These are phyloP conservation scores for Marchantia polymorpha DNA, from an alignment of 225 moss, liverwort and hornwort species.

Conservation along the genomic window DNA sequence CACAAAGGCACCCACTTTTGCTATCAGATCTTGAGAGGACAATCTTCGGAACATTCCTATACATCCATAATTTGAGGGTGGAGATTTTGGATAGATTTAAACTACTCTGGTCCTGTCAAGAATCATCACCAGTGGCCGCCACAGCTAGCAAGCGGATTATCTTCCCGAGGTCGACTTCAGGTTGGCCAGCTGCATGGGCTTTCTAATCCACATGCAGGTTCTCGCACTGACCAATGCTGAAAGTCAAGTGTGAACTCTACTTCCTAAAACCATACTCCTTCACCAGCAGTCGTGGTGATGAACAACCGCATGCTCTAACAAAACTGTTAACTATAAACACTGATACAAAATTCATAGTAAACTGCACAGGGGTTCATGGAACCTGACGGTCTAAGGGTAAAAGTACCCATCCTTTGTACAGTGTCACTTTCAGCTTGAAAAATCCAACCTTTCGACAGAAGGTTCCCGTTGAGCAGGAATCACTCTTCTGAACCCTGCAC, in stretches of 20 bases:
- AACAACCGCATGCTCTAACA: neutral
- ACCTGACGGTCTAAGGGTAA: neutral
- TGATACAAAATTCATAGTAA: neutral
- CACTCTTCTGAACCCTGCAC: neutral
- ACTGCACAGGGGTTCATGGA: neutral
- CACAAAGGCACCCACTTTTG: too few species aligned
- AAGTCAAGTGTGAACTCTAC: neutral
- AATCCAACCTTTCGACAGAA: neutral
- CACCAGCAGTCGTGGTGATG: neutral
- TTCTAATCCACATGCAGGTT: neutral
- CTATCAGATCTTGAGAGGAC: neutral
- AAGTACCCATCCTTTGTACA: neutral
- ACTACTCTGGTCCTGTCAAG: neutral
- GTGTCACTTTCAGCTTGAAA: too few species aligned
- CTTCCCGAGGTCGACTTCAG: neutral
- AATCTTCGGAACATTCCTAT: neutral
- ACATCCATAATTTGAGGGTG: neutral
- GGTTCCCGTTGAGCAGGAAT: slow-evolving; percentile 5
- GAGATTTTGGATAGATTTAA: neutral
- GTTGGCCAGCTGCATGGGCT: neutral
- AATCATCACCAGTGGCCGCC: neutral
- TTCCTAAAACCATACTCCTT: too few species aligned
- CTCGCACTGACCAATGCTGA: neutral
- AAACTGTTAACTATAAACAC: neutral
- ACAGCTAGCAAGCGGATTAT: neutral